A percentile compares a stretch with the other conserved stretches of the same genome.
These are phyloP conservation scores for Epichloe elymi DNA, from an alignment of 2,329 filamentous ascomycete genomes.

Conservation along the genomic window DNA sequence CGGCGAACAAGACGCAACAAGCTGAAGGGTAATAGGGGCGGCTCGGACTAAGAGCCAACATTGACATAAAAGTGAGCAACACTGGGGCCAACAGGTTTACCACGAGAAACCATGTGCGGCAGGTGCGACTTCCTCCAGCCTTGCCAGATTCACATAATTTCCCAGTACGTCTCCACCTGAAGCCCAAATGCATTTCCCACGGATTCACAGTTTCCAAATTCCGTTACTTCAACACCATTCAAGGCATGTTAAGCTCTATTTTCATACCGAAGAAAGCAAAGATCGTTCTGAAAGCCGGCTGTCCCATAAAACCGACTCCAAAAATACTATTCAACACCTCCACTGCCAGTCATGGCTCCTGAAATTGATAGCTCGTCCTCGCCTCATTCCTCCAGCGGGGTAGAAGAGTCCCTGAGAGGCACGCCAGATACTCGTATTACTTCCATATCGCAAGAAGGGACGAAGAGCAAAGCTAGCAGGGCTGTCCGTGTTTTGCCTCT, in stretches of 20 bases:
- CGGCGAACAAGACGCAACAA: background rate
- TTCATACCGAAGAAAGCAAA: background rate
- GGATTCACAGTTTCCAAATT: background rate
- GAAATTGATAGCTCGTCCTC: constrained; percentile 30
- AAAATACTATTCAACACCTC: background rate
- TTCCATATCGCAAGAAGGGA: constrained; percentile 48
- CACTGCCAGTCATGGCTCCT: constrained; percentile 9
- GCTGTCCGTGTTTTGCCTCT: constrained; percentile 17
- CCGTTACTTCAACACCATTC: background rate
- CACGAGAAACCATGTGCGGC: background rate
- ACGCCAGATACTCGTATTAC: constrained; percentile 54
- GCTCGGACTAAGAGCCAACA: background rate
- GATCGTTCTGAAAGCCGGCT: background rate
- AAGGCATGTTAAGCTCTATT: background rate
- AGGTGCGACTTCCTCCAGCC: constrained; percentile 4
- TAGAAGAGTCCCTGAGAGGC: constrained; percentile 42
- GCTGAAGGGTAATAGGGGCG: background rate
- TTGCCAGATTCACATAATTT: constrained; percentile 4
- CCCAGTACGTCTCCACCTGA: background rate
- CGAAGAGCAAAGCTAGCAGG: constrained; percentile 25
- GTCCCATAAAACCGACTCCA: background rate
- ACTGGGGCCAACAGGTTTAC: background rate
- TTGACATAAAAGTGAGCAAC: background rate
- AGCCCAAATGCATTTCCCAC: background rate
- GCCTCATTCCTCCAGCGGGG: constrained; percentile 37